A percentile compares a stretch with the other conserved stretches of the same genome.
Evolutionary conservation across 1,284 basidiomycete genomes (phyloP).

Genomic region (Trametes hirsuta): DNA sequence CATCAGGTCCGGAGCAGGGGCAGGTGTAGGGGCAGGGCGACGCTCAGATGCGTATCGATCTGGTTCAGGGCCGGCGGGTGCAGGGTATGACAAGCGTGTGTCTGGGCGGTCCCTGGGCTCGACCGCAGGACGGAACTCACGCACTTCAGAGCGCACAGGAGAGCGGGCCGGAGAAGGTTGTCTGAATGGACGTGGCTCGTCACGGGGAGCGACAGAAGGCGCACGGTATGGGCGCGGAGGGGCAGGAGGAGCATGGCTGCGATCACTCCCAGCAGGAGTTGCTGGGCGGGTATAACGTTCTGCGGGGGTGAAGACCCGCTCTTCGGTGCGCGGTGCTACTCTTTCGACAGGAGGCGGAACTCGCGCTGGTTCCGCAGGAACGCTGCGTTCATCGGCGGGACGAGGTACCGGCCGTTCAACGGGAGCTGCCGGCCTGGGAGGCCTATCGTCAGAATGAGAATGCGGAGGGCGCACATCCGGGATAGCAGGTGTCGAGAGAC

Average conservation of each 20-base stretch:
- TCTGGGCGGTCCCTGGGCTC: slow-evolving; percentile 23
- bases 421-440: slow-evolving; percentile 20
- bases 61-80: slow-evolving; percentile 18
- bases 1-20: slow-evolving; percentile 23
- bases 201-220: slow-evolving; percentile 29
- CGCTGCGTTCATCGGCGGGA: slow-evolving; percentile 26
- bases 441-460: slow-evolving; percentile 21
- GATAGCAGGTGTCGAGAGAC: slow-evolving; percentile 24
- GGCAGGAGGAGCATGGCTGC: slow-evolving; percentile 21
- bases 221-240: slow-evolving; percentile 24
- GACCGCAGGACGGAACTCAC: slow-evolving; percentile 25
- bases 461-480: slow-evolving; percentile 24
- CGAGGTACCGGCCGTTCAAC: slow-evolving; percentile 20
- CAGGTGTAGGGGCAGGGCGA: slow-evolving; percentile 13
- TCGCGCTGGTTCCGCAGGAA: slow-evolving; percentile 26
- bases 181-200: slow-evolving; percentile 31
- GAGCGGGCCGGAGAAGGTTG: slow-evolving; percentile 29
- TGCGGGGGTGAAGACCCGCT: slow-evolving; percentile 27
- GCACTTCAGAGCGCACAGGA: slow-evolving; percentile 27
- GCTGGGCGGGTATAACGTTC: slow-evolving; percentile 26
- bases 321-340: slow-evolving; percentile 19
- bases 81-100: slow-evolving; percentile 18
- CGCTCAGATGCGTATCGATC: slow-evolving; percentile 30
- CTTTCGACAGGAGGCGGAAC: slow-evolving; percentile 15
- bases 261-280: slow-evolving; percentile 21